These are phyloP conservation scores for Lentithecium fluviatile DNA, from an alignment of 495 filamentous ascomycete species.

Conservation along the genomic window DNA sequence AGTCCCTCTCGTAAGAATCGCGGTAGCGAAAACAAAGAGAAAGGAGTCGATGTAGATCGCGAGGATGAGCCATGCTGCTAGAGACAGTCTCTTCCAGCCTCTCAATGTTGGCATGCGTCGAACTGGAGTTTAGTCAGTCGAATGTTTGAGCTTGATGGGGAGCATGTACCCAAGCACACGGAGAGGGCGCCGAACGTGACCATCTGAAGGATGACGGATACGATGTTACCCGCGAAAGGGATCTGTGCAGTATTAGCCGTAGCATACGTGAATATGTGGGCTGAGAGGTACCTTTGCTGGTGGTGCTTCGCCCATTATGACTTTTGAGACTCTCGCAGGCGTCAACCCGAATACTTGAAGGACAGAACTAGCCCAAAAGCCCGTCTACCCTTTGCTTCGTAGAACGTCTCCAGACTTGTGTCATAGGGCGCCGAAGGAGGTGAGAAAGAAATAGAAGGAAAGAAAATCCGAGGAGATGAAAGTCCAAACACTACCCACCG, in stretches of 20 bases:
- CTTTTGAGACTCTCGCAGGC: no score
- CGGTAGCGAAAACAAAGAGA: constrained; percentile 52
- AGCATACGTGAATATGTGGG: no score
- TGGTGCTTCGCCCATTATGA: no score
- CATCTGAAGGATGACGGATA: constrained; percentile 48
- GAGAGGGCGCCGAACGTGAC: constrained; percentile 47
- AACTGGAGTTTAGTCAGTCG: constrained; percentile 4
- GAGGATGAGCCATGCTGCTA: constrained; percentile 51
- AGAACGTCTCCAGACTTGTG: no score
- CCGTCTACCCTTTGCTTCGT: no score
- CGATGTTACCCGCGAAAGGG: constrained; percentile 42
- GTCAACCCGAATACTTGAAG: no score
- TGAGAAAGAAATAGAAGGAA: no score
- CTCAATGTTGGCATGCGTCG: constrained; percentile 38
- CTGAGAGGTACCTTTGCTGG: no score
- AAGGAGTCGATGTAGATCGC: constrained; percentile 54
- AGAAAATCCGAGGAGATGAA: no score
- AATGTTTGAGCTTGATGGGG: background rate
- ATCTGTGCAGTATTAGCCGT: background rate
- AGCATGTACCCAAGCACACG: constrained; percentile 46
- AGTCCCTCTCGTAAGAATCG: constrained; percentile 51
- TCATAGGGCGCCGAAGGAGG: no score
- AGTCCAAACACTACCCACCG: no score
- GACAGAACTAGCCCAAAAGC: no score
- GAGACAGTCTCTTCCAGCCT: constrained; percentile 48